These are phyloP conservation scores for Aspergillus cristatus DNA, from an alignment of 495 filamentous ascomycete genomes.

Conservation along the genomic window DNA sequence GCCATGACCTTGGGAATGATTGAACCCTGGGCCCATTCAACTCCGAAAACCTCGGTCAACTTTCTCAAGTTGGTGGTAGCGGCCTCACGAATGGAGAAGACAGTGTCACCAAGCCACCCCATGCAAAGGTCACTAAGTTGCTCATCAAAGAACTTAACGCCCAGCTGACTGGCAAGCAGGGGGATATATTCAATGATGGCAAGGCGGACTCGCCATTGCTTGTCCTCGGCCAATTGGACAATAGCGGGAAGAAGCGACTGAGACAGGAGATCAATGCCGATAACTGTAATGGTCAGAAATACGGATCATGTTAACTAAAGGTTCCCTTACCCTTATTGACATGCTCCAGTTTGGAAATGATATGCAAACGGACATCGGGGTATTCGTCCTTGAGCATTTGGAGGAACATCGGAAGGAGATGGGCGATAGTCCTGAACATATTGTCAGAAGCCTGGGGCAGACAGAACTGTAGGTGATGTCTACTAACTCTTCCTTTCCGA, in stretches of 20 bases:
- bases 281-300: constrained; percentile 48
- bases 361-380: constrained; percentile 93
- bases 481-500: constrained; percentile 93
- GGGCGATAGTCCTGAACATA: constrained; percentile 69
- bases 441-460: constrained; percentile 8
- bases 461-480: neutral
- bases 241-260: constrained; percentile 97
- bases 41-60: constrained; percentile 95
- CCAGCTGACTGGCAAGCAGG: constrained; percentile 87
- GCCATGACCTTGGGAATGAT: constrained; percentile 98
- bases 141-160: constrained; percentile 97
- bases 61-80: constrained; percentile 96
- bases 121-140: constrained; percentile 93
- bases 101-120: constrained; percentile 98
- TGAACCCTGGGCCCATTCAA: constrained; percentile 93
- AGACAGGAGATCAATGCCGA: constrained; percentile 93
- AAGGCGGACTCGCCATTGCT: constrained; percentile 96
- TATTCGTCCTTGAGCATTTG: constrained; percentile 99
- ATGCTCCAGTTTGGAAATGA: constrained; percentile 95
- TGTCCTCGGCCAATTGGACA: constrained; percentile 94
- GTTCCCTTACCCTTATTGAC: constrained; percentile 77
- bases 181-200: constrained; percentile 99
- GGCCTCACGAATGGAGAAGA: constrained; percentile 96
- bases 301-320: neutral
- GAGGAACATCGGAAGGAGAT: constrained; percentile 96